Evolutionary conservation across 495 filamentous ascomycete species (phyloP).

Genomic region (Patellaria atrata): DNA sequence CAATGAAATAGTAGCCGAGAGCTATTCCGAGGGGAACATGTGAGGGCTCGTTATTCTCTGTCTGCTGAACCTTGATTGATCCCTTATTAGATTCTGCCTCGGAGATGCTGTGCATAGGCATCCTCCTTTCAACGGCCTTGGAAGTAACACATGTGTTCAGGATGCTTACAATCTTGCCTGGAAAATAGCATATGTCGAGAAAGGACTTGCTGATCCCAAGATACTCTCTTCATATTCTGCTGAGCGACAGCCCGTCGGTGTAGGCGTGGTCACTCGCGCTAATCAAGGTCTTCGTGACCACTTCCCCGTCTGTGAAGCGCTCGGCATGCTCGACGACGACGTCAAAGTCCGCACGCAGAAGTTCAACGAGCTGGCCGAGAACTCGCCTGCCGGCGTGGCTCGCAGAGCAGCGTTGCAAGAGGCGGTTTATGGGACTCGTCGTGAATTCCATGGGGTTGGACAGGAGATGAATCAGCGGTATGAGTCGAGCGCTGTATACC

Average conservation of each 20-base stretch:
- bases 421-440: constrained; percentile 28
- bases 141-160: constrained; percentile 40
- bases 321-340: constrained; percentile 28
- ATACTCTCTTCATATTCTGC: constrained; percentile 36
- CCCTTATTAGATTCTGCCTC: constrained; percentile 28
- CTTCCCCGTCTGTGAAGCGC: constrained; percentile 29
- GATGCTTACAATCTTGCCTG: constrained; percentile 43
- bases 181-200: constrained; percentile 38
- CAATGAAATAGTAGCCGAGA: constrained; percentile 37
- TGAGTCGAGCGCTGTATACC: constrained; percentile 20
- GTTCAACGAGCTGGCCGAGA: constrained; percentile 24
- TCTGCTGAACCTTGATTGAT: constrained; percentile 1
- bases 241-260: constrained; percentile 38
- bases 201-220: constrained; percentile 24
- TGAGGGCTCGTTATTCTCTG: constrained; percentile 2
- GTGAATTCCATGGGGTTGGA: constrained; percentile 37
- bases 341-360: constrained; percentile 22
- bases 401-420: constrained; percentile 26
- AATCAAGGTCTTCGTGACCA: constrained; percentile 37
- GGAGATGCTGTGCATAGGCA: constrained; percentile 41
- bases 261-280: constrained; percentile 32
- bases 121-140: constrained; percentile 37
- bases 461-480: constrained; percentile 40
- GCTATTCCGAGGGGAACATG: constrained; percentile 21
- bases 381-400: constrained; percentile 24